phyloP scores from a whole-genome alignment of 192 early-diverging fungal species.

The Funneliformis geosporum region DNA sequence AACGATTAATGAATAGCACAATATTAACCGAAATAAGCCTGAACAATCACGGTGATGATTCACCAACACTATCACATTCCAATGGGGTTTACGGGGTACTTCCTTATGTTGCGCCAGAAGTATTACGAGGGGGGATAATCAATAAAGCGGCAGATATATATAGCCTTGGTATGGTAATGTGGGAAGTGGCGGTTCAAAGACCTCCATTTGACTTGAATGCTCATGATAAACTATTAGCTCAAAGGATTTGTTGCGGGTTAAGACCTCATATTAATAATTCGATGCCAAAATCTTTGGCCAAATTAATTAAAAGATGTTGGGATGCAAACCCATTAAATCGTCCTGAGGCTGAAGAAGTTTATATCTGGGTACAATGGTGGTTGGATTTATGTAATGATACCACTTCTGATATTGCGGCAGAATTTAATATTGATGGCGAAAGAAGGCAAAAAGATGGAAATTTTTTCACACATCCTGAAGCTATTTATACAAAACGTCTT shows the following conservation, averaged over 20 bases:
- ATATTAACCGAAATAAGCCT: background rate
- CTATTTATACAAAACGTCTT: slow-evolving; percentile 1
- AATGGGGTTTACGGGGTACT: slow-evolving; percentile 16
- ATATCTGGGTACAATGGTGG: slow-evolving; percentile 12
- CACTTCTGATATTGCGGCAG: background rate
- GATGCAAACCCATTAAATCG: slow-evolving; percentile 21
- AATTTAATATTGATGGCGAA: slow-evolving; percentile 15
- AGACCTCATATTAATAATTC: slow-evolving; percentile 22
- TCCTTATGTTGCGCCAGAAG: slow-evolving; percentile 32
- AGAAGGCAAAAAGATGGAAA: slow-evolving; percentile 2
- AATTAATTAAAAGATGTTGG: slow-evolving; percentile 27
- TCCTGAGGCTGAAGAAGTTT: slow-evolving; percentile 26
- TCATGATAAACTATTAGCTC: slow-evolving; percentile 20
- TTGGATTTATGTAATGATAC: slow-evolving; percentile 18
- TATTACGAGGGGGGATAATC: background rate
- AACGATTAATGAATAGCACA: slow-evolving; percentile 2
- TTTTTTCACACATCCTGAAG: slow-evolving; percentile 14
- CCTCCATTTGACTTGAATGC: slow-evolving; percentile 1
- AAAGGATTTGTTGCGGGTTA: slow-evolving; percentile 29
- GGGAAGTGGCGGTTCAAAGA: slow-evolving; percentile 14
- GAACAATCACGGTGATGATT: background rate
- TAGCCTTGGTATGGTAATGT: slow-evolving; percentile 28
- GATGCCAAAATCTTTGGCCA: slow-evolving; percentile 8
- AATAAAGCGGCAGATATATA: slow-evolving; percentile 27
- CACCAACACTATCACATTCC: slow-evolving; percentile 21